A percentile compares a stretch with the other conserved stretches of the same genome.
Conservation (phyloP, 768 basidiomycete species). For the Suillus americanus region DNA sequence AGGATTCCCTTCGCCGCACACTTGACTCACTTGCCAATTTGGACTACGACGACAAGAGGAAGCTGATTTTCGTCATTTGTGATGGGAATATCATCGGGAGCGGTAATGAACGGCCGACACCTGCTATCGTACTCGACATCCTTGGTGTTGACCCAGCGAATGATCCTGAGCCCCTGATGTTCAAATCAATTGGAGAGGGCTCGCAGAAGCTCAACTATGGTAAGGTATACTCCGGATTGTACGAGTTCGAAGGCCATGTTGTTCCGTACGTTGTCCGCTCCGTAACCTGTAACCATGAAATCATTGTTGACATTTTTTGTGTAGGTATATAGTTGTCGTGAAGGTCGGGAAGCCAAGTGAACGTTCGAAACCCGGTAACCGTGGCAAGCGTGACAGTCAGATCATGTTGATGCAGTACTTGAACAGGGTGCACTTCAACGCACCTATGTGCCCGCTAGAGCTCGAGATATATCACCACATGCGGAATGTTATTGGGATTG, state of each 20-base stretch:
- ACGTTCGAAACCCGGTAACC: slow-evolving; percentile 62
- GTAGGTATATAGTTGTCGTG: slow-evolving; percentile 58
- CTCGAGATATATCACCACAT: slow-evolving; percentile 74
- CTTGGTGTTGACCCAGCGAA: slow-evolving; percentile 64
- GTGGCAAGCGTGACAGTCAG: slow-evolving; percentile 71
- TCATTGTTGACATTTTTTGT: slow-evolving; percentile 2
- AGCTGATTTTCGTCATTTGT: slow-evolving; percentile 64
- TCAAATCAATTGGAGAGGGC: slow-evolving; percentile 69
- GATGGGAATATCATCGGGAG: slow-evolving; percentile 72
- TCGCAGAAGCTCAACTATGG: slow-evolving; percentile 69
- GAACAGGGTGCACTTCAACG: slow-evolving; percentile 67
- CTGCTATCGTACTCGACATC: slow-evolving; percentile 65
- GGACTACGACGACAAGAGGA: slow-evolving; percentile 71
- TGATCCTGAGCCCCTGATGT: slow-evolving; percentile 63
- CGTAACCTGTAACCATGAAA: not conserved
- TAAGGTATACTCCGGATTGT: slow-evolving; percentile 68
- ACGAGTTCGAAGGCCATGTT: slow-evolving; percentile 71
- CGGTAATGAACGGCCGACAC: slow-evolving; percentile 67
- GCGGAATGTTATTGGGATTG: slow-evolving; percentile 72
- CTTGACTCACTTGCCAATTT: slow-evolving; percentile 65
- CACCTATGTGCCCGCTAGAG: slow-evolving; percentile 65
- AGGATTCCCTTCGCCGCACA: slow-evolving; percentile 66
- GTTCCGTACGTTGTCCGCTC: slow-evolving; percentile 47
- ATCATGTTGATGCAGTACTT: slow-evolving; percentile 66
- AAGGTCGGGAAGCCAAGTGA: slow-evolving; percentile 71